A percentile compares a stretch with the other conserved stretches of the same genome.
Conservation (phyloP, 306 rosid species). For the Phaseolus lunatus region DNA sequence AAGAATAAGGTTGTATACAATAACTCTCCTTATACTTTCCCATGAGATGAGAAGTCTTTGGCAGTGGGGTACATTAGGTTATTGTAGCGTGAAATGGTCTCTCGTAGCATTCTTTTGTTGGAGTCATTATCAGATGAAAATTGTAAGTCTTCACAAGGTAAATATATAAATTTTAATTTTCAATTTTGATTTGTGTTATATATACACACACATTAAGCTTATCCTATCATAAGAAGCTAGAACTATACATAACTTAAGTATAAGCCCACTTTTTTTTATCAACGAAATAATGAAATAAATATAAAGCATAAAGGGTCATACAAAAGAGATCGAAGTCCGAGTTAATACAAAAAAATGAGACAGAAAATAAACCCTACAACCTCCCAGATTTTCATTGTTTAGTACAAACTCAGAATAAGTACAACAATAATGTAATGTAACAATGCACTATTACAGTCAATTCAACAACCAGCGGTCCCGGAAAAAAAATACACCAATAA, state of each 20-base stretch:
- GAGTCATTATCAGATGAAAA: not conserved
- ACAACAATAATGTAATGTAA: constrained; percentile 29
- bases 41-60: not conserved
- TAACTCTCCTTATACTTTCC: not conserved
- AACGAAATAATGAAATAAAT: too few species aligned
- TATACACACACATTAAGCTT: not conserved
- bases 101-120: not conserved
- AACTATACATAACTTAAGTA: constrained; percentile 20
- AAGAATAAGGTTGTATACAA: not conserved
- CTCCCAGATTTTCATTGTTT: too few species aligned
- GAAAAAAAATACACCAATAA: not conserved
- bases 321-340: too few species aligned
- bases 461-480: not conserved
- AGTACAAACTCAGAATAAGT: not conserved
- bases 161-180: not conserved
- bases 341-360: too few species aligned
- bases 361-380: too few species aligned
- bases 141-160: not conserved
- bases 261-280: constrained; percentile 10
- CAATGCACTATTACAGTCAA: not conserved
- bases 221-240: constrained; percentile 30
- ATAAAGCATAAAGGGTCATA: too few species aligned
- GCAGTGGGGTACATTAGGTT: not conserved
- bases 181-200: not conserved
- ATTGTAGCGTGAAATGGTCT: not conserved